Evolutionary conservation across 495 filamentous ascomycete species (phyloP), one percentile per base, ranked within the genome.

Genomic region (Hypoxylon lenormandii): DNA sequence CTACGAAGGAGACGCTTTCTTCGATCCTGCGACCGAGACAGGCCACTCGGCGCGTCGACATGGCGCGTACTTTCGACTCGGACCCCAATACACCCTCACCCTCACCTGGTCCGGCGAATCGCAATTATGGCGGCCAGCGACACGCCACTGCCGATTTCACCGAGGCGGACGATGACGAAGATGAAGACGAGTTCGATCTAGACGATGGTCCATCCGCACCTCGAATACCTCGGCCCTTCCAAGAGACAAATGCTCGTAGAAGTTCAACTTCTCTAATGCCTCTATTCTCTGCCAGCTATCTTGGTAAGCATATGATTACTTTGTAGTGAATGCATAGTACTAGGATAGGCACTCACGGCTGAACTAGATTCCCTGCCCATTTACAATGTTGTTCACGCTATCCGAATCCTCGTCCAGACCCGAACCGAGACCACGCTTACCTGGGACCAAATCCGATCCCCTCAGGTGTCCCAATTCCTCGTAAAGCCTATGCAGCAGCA

Each of bases 381-480:
- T 54, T 97, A 97, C 82, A 91, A 90, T 72, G 85, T 95, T 64
- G 95, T 92, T 38, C 94, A 97, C 80, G 86, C 90, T 11, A 94
- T 97, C 51, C 91, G 94, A 57, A 86, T 91, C 16, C 80, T 97
- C 42, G 88, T 98, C 46, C 83, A 90, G 51, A 83, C 91, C 18
- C 86, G 90, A 76, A 94, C 92, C 78, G 94, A 98, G 77, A 97
- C 94, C 3, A 94, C 91, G 0, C 78, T 98, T 52, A 89, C 91
- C n/a, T 98, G 93, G 93, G 94, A 97, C 62, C 94, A 98, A 77
- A 81, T 98, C 64, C 87, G 94, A 50, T 96, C 94, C 8, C 94
- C 94, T 5, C 94, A 98, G 75, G 90, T 98, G 33, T 97, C 92
- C 13, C 93, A 96, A 77, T 98, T 98, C 75, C 83, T 98, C 19